A percentile compares a stretch with the other conserved stretches of the same genome.
phyloP scores from a whole-genome alignment of 2,329 filamentous ascomycete genomes.

The Geosmithia flava region DNA sequence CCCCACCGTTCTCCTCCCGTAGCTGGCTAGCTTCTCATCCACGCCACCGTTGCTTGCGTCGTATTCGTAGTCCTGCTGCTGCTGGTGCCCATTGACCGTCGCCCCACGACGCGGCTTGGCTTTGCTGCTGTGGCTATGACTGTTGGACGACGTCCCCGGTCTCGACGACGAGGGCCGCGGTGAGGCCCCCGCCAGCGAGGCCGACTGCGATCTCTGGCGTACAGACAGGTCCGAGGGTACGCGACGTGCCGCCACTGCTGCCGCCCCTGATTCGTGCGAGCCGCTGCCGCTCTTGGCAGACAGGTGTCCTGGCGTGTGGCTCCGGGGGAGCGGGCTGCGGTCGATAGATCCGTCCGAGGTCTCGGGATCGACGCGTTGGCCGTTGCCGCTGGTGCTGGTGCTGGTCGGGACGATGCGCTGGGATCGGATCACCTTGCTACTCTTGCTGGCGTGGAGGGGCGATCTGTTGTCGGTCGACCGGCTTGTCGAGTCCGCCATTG shows the following conservation, averaged over 20 bases:
- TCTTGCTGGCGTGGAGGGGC: too few species aligned
- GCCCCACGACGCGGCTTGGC: slow-evolving; percentile 10
- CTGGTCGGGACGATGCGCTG: background rate
- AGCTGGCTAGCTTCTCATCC: slow-evolving; percentile 1
- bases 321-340: slow-evolving; percentile 31
- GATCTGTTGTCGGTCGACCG: slow-evolving; percentile 4
- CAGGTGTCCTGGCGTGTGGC: slow-evolving; percentile 50
- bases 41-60: background rate
- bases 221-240: slow-evolving; percentile 39
- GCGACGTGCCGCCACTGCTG: slow-evolving; percentile 15
- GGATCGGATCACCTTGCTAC: slow-evolving; percentile 4
- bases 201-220: slow-evolving; percentile 41
- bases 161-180: slow-evolving; percentile 14
- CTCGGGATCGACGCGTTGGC: slow-evolving; percentile 31
- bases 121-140: slow-evolving; percentile 6
- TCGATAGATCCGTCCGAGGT: slow-evolving; percentile 22
- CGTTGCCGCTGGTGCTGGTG: background rate
- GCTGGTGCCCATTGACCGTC: background rate
- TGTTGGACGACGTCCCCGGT: too few species aligned
- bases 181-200: slow-evolving; percentile 14
- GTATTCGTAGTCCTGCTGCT: background rate
- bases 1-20: slow-evolving; percentile 18
- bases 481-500: too few species aligned
- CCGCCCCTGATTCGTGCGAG: slow-evolving; percentile 14
- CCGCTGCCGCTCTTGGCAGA: slow-evolving; percentile 37